These are phyloP conservation scores for Stephanodiscus triporus DNA, from an alignment of 108 stramenopile genomes.

Conservation along the genomic window DNA sequence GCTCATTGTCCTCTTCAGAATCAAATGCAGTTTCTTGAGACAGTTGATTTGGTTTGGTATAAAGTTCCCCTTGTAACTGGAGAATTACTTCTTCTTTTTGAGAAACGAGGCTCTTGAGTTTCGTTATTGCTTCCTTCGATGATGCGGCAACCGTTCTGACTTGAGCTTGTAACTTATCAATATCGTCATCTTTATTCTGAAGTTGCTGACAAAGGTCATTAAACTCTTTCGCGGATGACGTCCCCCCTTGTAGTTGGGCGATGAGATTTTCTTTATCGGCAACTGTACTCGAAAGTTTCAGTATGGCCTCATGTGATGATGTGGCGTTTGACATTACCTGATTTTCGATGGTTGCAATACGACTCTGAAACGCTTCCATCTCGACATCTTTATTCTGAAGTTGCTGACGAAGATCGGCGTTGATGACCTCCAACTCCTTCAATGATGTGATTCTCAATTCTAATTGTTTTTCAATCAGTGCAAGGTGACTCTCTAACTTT, in stretches of 20 bases:
- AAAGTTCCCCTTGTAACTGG: constrained; percentile 14
- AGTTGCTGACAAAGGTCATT: constrained; percentile 34
- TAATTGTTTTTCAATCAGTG: constrained; percentile 11
- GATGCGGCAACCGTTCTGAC: background rate
- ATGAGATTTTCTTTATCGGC: constrained; percentile 5
- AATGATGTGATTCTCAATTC: constrained; percentile 16
- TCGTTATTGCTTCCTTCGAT: constrained; percentile 11
- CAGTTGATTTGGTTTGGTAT: constrained; percentile 2
- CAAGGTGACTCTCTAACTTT: constrained; percentile 16
- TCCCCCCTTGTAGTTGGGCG: background rate
- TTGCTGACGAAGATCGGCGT: constrained; percentile 27
- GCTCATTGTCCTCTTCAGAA: constrained; percentile 5
- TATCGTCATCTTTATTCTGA: constrained; percentile 15
- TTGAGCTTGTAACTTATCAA: constrained; percentile 5
- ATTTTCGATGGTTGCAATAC: constrained; percentile 7
- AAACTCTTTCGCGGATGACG: constrained; percentile 28
- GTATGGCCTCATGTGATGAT: constrained; percentile 5
- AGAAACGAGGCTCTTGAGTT: constrained; percentile 2
- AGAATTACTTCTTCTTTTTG: constrained; percentile 10
- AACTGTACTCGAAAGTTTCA: constrained; percentile 8
- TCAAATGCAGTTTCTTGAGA: constrained; percentile 3
- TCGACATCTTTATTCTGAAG: constrained; percentile 15
- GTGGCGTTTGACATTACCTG: background rate
- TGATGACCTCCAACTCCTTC: constrained; percentile 34
- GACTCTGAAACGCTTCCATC: constrained; percentile 10